These are phyloP conservation scores for Pleoardoris graminearum DNA, from an alignment of 2,329 filamentous ascomycete genomes.

Conservation along the genomic window DNA sequence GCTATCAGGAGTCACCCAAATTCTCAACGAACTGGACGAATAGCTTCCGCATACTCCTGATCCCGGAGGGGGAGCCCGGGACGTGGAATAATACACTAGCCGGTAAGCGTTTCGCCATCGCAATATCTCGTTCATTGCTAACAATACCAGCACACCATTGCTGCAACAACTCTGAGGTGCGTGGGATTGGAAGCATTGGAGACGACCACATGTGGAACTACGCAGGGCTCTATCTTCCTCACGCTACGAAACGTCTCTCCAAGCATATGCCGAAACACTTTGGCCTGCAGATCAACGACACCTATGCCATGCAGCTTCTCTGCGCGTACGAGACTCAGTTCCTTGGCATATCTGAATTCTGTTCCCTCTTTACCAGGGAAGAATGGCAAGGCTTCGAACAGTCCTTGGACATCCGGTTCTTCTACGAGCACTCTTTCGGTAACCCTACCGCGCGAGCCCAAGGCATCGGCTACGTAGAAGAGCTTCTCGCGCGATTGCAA, in stretches of 20 bases:
- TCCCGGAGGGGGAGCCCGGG: constrained; percentile 53
- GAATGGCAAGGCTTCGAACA: constrained; percentile 61
- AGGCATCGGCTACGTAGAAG: constrained; percentile 58
- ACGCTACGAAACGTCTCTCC: constrained; percentile 53
- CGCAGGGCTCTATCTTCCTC: constrained; percentile 51
- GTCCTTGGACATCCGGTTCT: constrained; percentile 58
- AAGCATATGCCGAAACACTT: constrained; percentile 54
- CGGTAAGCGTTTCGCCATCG: not conserved
- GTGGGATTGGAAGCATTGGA: constrained; percentile 43
- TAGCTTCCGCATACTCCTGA: constrained; percentile 55
- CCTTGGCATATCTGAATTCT: constrained; percentile 57
- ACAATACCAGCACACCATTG: constrained; percentile 8
- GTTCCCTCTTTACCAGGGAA: constrained; percentile 57
- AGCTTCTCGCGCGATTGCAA: constrained; percentile 55
- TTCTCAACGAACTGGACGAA: constrained; percentile 46
- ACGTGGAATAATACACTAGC: constrained; percentile 53
- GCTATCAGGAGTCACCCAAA: constrained; percentile 46
- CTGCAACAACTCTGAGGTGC: constrained; percentile 9
- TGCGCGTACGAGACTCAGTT: constrained; percentile 60
- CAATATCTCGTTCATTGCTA: not conserved
- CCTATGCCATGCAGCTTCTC: constrained; percentile 53
- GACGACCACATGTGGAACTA: constrained; percentile 51
- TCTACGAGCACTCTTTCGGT: constrained; percentile 52
- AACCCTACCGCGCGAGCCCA: constrained; percentile 57
- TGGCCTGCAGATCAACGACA: constrained; percentile 54